These are phyloP conservation scores for Malus sieversii DNA, from an alignment of 306 rosid species.

Conservation along the genomic window DNA sequence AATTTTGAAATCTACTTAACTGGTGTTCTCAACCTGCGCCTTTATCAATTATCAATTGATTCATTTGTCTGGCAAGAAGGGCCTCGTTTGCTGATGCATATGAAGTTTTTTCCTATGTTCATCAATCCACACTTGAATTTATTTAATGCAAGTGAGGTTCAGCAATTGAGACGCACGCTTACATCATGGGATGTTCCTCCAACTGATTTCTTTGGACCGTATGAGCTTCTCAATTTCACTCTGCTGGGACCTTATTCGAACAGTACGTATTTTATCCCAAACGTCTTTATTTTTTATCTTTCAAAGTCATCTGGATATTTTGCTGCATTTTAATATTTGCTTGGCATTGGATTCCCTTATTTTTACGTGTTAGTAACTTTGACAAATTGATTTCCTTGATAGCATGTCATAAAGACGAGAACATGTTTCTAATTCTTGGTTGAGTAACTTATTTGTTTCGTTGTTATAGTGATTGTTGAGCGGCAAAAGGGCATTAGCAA, in stretches of 20 bases:
- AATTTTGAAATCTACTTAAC: conserved; percentile 38
- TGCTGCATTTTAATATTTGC: neutral
- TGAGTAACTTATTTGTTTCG: neutral
- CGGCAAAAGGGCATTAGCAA: conserved; percentile 16
- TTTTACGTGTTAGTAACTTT: neutral
- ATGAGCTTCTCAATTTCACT: conserved; percentile 69
- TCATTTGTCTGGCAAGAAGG: conserved; percentile 63
- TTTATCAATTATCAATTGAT: conserved; percentile 49
- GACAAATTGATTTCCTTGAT: neutral
- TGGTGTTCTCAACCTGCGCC: conserved; percentile 30
- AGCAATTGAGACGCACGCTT: conserved; percentile 26
- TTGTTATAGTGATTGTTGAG: conserved; percentile 26
- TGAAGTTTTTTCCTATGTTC: conserved; percentile 62
- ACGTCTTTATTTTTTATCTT: no score
- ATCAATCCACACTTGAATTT: neutral
- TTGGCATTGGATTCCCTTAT: neutral
- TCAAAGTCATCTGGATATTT: neutral
- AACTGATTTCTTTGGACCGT: conserved; percentile 69
- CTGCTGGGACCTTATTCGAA: conserved; percentile 42
- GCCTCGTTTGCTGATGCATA: conserved; percentile 65
- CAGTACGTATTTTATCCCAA: conserved; percentile 38
- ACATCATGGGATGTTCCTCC: conserved; percentile 48
- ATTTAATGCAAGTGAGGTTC: conserved; percentile 51
- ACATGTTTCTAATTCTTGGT: conserved; percentile 13
- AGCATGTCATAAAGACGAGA: neutral